Base-by-base conservation (phyloP, 306 rosid genomes). In the Pterocarpus macrocarpus region DNA sequence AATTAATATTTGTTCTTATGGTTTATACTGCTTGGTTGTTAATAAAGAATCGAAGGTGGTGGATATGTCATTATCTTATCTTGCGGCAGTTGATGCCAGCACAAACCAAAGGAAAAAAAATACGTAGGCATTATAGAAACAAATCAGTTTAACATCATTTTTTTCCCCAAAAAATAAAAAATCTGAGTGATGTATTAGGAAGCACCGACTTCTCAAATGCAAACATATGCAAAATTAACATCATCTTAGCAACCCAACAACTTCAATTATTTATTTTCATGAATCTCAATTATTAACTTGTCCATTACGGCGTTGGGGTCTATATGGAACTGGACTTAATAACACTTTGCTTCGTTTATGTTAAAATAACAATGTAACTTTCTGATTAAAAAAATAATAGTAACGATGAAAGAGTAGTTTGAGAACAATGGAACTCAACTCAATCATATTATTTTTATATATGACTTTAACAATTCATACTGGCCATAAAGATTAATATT, bases 131-230 rank as follows among this genome's bases (percentile, higher is more conserved):
- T 57, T 39, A 57, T 43, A 47, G 43, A 22, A 69, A 36, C 32
- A 16, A 65, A 15, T 36, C 50, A 15, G 38, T 11, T 28, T 32
- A 62, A 32, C 17, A 64, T 34, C 2, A 33, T 63, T 47, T 47
- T 22, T 22, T 22, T 22, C 28, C 28, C 28, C 28, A 22, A 11
- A 47, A 9, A 47, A 8, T 0, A 12, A 12, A 12, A 47, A 47
- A 47, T 9, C 52, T 22, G 28, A 22, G 12, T 55, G 17, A 52
- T 30, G 41, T 39, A 36, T 44, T 61, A 35, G 79, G 57, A 64
- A 35, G 62, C 80, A 64, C 75, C 84, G 75, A 55, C 50, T 73
- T 69, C 2, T 52, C 13, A 69, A 75, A 58, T 38, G 50, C 22
- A 58, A 64, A 34, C 30, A 50, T 8, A 52, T 2, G 3, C 57